Base-by-base conservation (phyloP, 805 yeast genomes). In the Candida vartiovaarae region DNA sequence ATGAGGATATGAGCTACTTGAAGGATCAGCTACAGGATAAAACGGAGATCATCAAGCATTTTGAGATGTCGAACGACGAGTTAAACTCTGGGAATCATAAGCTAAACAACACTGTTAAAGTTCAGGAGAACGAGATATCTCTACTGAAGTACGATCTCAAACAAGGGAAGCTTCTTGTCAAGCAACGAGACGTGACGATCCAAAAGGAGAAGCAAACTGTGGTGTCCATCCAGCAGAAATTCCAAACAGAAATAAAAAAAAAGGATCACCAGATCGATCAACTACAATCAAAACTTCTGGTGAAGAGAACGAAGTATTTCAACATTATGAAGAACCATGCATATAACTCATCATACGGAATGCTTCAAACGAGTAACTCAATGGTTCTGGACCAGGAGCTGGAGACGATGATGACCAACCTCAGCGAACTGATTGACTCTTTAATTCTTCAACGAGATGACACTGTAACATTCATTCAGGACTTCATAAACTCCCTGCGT, bases 231-330 rank as follows among this genome's bases (percentile, higher is more conserved):
- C 20, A 15, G 20, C 20, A 15, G 20, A 15, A 50, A 33, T 47
- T 42, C 32, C 61, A 54, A 3, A 36, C 49, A 34, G 61, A 56
- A n/a, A 38, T 54, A 8, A 55, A 50, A 37, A 45, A 40, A 36
- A 53, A 55, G 34, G 42, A 38, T 7, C 7, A 45, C 7, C 27
- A 25, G 11, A 49, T 57, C 27, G 43, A 48, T 32, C 41, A 48
- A 25, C 47, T 57, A 10, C 58, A 52, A 31, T 53, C 56, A 24
- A 43, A 23, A 34, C 44, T 38, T 30, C 40, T 34, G 40, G 38
- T 15, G 40, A 48, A 31, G 41, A 46, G 40, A 32, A 28, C 35
- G 42, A 38, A 49, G 45, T 39, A 42, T 36, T 38, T 25, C 38
- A 44, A 39, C n/a, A 36, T 37, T 5, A 44, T 44, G 7, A 38